Base-by-base conservation (phyloP, 2,329 filamentous ascomycete genomes). In the Teratosphaeria destructans region DNA sequence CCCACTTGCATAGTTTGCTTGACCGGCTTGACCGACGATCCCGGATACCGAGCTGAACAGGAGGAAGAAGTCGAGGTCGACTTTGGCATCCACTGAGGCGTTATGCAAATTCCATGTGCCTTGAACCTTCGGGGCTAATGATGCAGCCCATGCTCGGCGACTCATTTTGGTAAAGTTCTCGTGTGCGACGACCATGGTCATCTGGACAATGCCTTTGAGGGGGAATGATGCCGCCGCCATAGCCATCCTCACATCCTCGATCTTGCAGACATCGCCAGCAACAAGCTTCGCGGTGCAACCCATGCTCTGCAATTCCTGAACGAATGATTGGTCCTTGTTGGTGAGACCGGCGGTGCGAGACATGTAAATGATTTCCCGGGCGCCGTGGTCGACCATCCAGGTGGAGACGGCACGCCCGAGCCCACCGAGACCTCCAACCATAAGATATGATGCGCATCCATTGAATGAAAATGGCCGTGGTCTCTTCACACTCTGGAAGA, bases 1-100 rank as follows among this genome's bases (percentile, higher is more conserved):
- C 1, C 79, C 81, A 0, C 81, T 80, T 1, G 81, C 78, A 60
- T 85, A 85, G 68, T 82, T 83, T n/a, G 80, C 77, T 60, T 85
- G 82, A 0, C 80, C 80, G 3, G 78, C 77, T 62, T 79, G 82
- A 29, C 82, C 82, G 52, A 83, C 80, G 11, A 84, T 72, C 32
- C 81, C 81, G 0, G 80, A 76, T 1, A 80, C 77, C 47, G 79
- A 82, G 27, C 81, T 79, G 7, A 84, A 72, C 43, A 83, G 77
- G 47, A 83, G 63, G 63, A 82, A 80, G 65, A 77, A 74, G 58
- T 74, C 66, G 61, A 74, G 58, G 37, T 59, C 53, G 37, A 5
- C 37, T 43, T n/a, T n/a, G 14, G 37, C 37, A 12, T 53, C 16
- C 23, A 32, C 8, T 5, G 27, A 26, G 12, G 27, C 19, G 52